phyloP scores from a whole-genome alignment of 164 flowering plant species.

The Protea cynaroides region DNA sequence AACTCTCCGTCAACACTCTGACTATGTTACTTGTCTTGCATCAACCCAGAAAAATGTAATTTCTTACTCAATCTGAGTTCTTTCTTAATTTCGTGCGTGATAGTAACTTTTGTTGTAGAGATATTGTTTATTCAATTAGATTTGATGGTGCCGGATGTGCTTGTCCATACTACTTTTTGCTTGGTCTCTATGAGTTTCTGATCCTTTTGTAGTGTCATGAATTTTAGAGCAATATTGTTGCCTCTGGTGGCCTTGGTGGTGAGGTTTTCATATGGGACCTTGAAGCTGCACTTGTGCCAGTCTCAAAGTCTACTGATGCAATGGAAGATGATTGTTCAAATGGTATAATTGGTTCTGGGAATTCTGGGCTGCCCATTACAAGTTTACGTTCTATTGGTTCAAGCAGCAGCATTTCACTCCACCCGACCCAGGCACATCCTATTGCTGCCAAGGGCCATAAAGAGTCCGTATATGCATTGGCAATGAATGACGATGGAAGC shows the following conservation, averaged over 20 bases:
- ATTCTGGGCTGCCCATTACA: slow-evolving; percentile 43
- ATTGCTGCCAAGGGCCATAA: slow-evolving; percentile 92
- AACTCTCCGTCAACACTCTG: slow-evolving; percentile 90
- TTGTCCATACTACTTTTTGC: not conserved
- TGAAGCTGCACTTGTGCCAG: slow-evolving; percentile 77
- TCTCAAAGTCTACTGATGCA: slow-evolving; percentile 59
- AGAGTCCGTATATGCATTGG: slow-evolving; percentile 95
- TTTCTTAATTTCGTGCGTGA: slow-evolving; percentile 10
- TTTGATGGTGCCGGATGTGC: slow-evolving; percentile 7
- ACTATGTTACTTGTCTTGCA: slow-evolving; percentile 95
- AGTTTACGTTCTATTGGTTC: slow-evolving; percentile 69
- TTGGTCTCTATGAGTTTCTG: slow-evolving; percentile 31
- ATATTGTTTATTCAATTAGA: slow-evolving; percentile 3
- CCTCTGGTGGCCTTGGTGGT: slow-evolving; percentile 99
- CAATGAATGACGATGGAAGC: slow-evolving; percentile 87
- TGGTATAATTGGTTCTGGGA: slow-evolving; percentile 53
- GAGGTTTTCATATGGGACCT: slow-evolving; percentile 97
- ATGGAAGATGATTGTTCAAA: slow-evolving; percentile 65
- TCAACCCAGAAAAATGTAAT: slow-evolving; percentile 84
- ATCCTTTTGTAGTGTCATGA: slow-evolving; percentile 65
- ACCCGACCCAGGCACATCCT: slow-evolving; percentile 65
- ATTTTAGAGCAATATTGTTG: slow-evolving; percentile 89
- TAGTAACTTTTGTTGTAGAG: slow-evolving; percentile 2
- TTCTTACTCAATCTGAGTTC: slow-evolving; percentile 18
- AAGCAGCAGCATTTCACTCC: slow-evolving; percentile 67